These are phyloP conservation scores for Coemansia sp. DNA, from an alignment of 192 early-diverging fungal species.

Conservation along the genomic window DNA sequence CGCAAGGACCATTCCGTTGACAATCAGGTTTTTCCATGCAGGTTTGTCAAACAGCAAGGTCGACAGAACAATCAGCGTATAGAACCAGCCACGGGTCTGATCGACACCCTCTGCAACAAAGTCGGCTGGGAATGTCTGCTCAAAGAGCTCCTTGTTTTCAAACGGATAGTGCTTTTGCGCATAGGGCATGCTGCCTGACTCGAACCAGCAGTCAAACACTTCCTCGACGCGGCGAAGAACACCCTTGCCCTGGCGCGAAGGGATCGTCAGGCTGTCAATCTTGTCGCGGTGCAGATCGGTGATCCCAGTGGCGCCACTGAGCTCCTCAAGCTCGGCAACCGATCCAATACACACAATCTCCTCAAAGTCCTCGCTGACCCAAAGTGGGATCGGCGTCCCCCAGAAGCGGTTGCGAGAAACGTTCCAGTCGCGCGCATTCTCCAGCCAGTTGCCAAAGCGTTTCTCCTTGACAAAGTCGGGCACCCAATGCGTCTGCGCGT, in stretches of 20 bases:
- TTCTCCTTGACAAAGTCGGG: conserved; percentile 96
- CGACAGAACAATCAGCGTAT: conserved; percentile 95
- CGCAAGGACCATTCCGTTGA: conserved; percentile 93
- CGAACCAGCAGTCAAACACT: conserved; percentile 99
- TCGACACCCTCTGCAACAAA: conserved; percentile 99
- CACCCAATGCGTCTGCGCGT: conserved; percentile 90
- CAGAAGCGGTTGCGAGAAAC: conserved; percentile 97
- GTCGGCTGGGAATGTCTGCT: conserved; percentile 91
- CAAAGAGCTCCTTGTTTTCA: conserved; percentile 90
- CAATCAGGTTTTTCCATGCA: conserved; percentile 97
- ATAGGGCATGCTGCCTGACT: conserved; percentile 98
- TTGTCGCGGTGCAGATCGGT: conserved; percentile 95
- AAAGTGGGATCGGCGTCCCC: conserved; percentile 99
- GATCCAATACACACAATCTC: conserved; percentile 91
- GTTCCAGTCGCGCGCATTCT: conserved; percentile 95
- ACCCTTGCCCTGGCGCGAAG: conserved; percentile 86
- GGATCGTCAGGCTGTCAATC: conserved; percentile 96
- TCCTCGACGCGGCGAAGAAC: conserved; percentile 85
- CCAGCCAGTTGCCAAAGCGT: conserved; percentile 97
- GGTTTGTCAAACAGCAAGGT: conserved; percentile 94
- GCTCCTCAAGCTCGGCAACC: conserved; percentile 81
- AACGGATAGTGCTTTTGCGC: conserved; percentile 99
- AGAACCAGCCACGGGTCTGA: conserved; percentile 99
- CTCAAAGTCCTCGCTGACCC: conserved; percentile 90
- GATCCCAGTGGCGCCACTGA: conserved; percentile 81